Percentiles rank a stretch among this genome's conserved stretches.
These are phyloP conservation scores for Hanseniaspora thailandica DNA, from an alignment of 805 yeast species.

Conservation along the genomic window DNA sequence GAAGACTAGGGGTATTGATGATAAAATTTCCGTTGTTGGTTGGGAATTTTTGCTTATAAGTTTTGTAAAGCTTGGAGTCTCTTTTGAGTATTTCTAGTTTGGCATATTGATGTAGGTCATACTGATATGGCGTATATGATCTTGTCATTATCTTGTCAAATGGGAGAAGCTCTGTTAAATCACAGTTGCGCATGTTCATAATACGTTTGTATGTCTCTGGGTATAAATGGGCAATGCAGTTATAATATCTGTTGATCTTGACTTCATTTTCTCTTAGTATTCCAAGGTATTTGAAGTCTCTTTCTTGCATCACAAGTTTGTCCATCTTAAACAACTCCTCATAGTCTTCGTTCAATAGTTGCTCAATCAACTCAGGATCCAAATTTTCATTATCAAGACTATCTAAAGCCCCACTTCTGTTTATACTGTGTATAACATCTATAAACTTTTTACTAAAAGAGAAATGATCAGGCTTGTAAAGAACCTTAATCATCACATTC, in stretches of 20 bases:
- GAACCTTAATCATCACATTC: no score
- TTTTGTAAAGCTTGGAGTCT: neutral
- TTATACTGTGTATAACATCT: no score
- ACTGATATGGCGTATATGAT: neutral
- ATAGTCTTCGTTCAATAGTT: neutral
- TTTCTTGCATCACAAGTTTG: neutral
- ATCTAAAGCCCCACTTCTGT: no score
- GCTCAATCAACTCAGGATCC: no score
- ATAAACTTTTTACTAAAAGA: no score
- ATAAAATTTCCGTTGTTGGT: neutral
- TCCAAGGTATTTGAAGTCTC: neutral
- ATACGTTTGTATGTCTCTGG: neutral
- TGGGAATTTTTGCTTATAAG: neutral
- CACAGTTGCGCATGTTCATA: neutral
- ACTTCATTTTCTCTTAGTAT: neutral
- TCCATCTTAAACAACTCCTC: neutral
- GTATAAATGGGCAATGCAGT: neutral
- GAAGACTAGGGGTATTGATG: neutral
- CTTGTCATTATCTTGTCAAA: neutral
- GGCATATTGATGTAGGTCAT: neutral
- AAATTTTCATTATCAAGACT: no score
- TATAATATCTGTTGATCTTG: neutral
- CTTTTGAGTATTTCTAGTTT: neutral
- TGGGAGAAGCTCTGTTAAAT: neutral
- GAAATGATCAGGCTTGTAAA: no score